Base-by-base conservation (phyloP, 2,329 filamentous ascomycete genomes). In the Fusarium sp. region DNA sequence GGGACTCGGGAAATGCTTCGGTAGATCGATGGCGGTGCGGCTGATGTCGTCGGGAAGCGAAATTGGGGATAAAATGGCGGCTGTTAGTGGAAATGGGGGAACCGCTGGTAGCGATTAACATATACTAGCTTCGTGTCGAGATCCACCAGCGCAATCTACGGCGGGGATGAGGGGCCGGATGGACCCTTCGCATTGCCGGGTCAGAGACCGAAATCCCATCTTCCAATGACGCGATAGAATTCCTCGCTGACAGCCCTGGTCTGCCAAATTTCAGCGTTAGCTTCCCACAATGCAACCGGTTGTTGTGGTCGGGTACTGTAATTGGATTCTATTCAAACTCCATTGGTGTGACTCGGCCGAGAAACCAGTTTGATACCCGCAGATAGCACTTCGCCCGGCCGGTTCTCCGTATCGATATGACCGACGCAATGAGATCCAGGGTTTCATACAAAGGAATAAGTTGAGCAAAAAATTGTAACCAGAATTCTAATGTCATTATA, bases 1-100 rank as follows among this genome's bases (percentile, higher is more conserved):
- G 71, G 74, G 75, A 67, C 39, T 62, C 74, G 74, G 74, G 73
- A 76, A 62, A 75, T 76, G 72, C 67, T 65, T 75, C 76, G 76
- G 74, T 70, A 77, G 68, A 18, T 13, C 57, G 37, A n/a, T 15
- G 65, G 53, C 59, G 73, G 60, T 50, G 69, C 73, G 73, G 73
- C 73, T 75, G 66, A 65, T 75, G 58, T 23, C 61, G 50, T 75
- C 73, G 73, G 73, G 60, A 23, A 64, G 52, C 34, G 52, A 41
- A 43, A 43, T n/a, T 46, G 47, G 52, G 28, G n/a, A 8, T 6
- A 30, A 28, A 56, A 59, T 72, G 16, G 23, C 7, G 1, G 15
- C 5, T 58, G 68, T 51, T 71, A 71, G 68, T 51, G 11, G 31
- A 34, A 34, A 34, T 34, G 31, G 13, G 7, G 13, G 8, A 31